These are phyloP conservation scores for Backusella sp. DNA, from an alignment of 192 early-diverging fungal genomes.

Conservation along the genomic window DNA sequence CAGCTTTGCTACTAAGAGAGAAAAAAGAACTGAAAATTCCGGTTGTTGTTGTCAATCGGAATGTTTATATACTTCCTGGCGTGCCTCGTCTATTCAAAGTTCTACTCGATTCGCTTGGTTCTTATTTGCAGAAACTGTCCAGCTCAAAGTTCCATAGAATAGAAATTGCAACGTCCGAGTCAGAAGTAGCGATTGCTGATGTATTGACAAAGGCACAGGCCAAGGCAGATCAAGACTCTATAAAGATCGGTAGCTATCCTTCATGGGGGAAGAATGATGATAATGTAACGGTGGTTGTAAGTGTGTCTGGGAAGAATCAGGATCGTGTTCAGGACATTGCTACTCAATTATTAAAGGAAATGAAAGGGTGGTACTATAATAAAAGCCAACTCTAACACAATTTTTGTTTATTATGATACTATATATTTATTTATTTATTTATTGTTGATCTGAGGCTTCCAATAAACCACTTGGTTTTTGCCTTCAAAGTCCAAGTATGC, in stretches of 20 bases:
- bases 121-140: slow-evolving; percentile 17
- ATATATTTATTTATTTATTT: neutral
- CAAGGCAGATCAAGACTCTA: neutral
- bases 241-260: slow-evolving; percentile 57
- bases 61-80: slow-evolving; percentile 70
- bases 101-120: slow-evolving; percentile 32
- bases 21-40: slow-evolving; percentile 60
- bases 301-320: slow-evolving; percentile 46
- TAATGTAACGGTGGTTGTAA: slow-evolving; percentile 43
- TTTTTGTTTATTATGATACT: neutral
- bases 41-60: slow-evolving; percentile 57
- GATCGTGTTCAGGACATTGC: slow-evolving; percentile 27
- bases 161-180: slow-evolving; percentile 45
- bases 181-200: slow-evolving; percentile 44
- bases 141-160: slow-evolving; percentile 33
- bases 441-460: slow-evolving; percentile 3
- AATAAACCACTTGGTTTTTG: slow-evolving; percentile 35
- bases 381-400: slow-evolving; percentile 13
- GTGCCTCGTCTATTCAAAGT: slow-evolving; percentile 63
- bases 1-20: slow-evolving; percentile 40
- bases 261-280: slow-evolving; percentile 23
- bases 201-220: slow-evolving; percentile 37
- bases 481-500: slow-evolving; percentile 39
- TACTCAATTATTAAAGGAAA: slow-evolving; percentile 10
- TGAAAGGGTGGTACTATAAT: slow-evolving; percentile 13